A percentile compares a stretch with the other conserved stretches of the same genome.
Conservation (phyloP, 257 asterid species). For the Lantana camara region DNA sequence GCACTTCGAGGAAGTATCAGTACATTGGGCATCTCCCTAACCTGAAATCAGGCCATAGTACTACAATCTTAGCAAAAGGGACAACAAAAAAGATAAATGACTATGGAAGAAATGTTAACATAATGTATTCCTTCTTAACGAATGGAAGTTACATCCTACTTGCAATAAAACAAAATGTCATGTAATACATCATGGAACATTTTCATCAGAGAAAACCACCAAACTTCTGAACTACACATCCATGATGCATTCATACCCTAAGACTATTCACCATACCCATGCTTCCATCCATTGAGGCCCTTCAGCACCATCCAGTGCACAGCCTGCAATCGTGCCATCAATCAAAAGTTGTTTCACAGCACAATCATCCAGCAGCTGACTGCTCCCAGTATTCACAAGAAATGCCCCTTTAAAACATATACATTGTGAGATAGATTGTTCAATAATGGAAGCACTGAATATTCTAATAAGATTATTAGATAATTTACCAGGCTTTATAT, state of each 20-base stretch:
- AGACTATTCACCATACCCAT: constrained; percentile 88
- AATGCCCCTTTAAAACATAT: constrained; percentile 74
- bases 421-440: constrained; percentile 32
- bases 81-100: neutral
- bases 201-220: constrained; percentile 17
- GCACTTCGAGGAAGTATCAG: constrained; percentile 99
- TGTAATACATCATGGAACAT: constrained; percentile 4
- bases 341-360: constrained; percentile 97
- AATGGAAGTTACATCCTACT: neutral
- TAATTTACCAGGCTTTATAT: constrained; percentile 80
- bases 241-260: constrained; percentile 63
- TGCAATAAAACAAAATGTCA: constrained; percentile 7
- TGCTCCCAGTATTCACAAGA: constrained; percentile 98
- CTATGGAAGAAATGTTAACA: constrained; percentile 11
- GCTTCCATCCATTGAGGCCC: constrained; percentile 99
- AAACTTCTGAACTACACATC: constrained; percentile 37
- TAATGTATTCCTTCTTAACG: no score
- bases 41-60: constrained; percentile 47
- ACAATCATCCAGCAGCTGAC: constrained; percentile 98
- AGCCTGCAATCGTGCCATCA: constrained; percentile 95
- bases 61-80: constrained; percentile 19
- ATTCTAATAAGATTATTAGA: constrained; percentile 12
- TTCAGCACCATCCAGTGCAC: constrained; percentile 99
- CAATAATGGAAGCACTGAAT: neutral
- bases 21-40: constrained; percentile 99